Evolutionary conservation across 148 eudicot genomes (phyloP), one percentile per base, ranked within the genome.

Genomic region (Heliamphora exappendiculata): DNA sequence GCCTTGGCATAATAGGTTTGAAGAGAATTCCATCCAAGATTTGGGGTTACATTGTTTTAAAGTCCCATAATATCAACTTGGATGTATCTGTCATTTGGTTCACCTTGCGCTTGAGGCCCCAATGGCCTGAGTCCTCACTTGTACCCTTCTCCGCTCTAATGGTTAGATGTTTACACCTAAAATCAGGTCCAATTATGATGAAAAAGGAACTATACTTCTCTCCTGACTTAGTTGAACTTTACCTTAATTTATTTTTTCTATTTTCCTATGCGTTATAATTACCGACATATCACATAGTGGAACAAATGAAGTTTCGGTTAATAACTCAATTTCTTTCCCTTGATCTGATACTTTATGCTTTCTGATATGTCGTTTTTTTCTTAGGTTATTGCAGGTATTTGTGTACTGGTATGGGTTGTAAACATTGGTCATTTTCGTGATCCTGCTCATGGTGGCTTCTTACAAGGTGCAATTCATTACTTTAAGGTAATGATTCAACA

Each of bases 381-480:
- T 57, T 76, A 95, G 99, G 97, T 95, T 82, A 95, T 95, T 78
- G 99, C 99, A 71, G 99, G 97, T 70, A 95, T 95, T 45, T 95
- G 99, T 85, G 85, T 95, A 65, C 82, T 95, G 80, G 99, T 95
- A 62, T 95, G 99, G 99, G 86, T 95, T 75, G 96, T 95, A 24
- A 95, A 95, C 82, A 95, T 95, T 81, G 99, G 99, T 70, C 97
- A 95, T 85, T 95, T 95, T 80, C 87, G 89, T 36, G 99, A 95
- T 89, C 99, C 99, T 77, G 87, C 96, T 49, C 99, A 95, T 84
- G 99, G 99, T 28, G 99, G 99, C 69, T 86, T 95, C 76, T 83
- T 95, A 44, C 89, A 82, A 78, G 99, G 99, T 57, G 99, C 99
- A 78, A 93, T 95, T 78, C 99, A 95, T 79, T 95, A 95, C 83